phyloP scores from a whole-genome alignment of 2,329 filamentous ascomycete genomes.

The Coniochaeta ligniaria region DNA sequence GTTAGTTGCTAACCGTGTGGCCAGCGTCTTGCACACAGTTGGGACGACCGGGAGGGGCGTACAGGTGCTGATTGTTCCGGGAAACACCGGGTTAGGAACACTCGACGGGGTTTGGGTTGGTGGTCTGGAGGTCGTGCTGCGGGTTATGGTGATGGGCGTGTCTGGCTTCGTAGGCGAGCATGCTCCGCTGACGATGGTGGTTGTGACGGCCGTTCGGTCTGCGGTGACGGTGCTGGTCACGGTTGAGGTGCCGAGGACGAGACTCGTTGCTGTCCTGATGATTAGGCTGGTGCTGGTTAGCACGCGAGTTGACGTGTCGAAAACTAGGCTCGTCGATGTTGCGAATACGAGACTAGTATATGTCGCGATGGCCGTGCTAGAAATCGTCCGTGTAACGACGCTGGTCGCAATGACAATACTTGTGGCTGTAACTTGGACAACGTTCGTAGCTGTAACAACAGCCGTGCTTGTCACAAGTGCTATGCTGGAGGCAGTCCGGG shows the following conservation, averaged over 20 bases:
- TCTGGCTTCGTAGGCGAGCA: constrained; percentile 5
- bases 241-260: constrained; percentile 4
- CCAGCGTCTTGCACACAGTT: too few species aligned
- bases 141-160: constrained; percentile 6
- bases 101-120: not conserved
- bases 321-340: constrained; percentile 4
- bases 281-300: constrained; percentile 5
- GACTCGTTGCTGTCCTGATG: constrained; percentile 7
- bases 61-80: constrained; percentile 12
- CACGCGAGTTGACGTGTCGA: not conserved
- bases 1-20: too few species aligned
- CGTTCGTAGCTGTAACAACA: constrained; percentile 4
- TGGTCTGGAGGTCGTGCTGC: constrained; percentile 6
- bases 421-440: constrained; percentile 1
- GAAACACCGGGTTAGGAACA: constrained; percentile 8
- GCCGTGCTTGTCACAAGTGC: constrained; percentile 5
- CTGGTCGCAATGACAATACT: constrained; percentile 2
- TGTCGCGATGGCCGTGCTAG: not conserved
- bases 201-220: constrained; percentile 6
- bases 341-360: constrained; percentile 2
- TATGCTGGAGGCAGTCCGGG: constrained; percentile 1
- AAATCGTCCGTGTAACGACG: constrained; percentile 5
- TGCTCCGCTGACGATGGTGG: constrained; percentile 3
- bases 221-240: constrained; percentile 7
- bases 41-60: not conserved